Conservation (phyloP, 2,329 filamentous ascomycete genomes). For the Aspergillus amoenus region DNA sequence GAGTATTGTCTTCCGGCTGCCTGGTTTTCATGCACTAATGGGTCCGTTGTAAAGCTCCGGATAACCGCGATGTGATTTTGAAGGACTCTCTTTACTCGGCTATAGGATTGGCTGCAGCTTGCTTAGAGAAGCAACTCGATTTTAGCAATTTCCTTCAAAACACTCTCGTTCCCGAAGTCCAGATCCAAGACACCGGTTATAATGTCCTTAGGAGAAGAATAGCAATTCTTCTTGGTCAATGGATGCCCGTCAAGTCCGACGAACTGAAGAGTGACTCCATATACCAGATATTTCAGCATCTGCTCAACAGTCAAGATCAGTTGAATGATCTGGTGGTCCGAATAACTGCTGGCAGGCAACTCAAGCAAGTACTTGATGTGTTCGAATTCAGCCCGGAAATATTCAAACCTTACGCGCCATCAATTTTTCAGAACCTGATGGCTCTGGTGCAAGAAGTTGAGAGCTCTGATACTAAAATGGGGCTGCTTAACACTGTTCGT, state of each 20-base stretch:
- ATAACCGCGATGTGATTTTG: conserved; percentile 69
- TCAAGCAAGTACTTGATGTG: conserved; percentile 78
- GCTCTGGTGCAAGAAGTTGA: conserved; percentile 76
- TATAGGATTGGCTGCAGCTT: conserved; percentile 78
- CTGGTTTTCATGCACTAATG: conserved; percentile 17
- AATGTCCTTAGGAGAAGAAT: conserved; percentile 85
- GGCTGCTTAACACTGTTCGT: conserved; percentile 81
- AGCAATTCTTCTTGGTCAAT: conserved; percentile 84
- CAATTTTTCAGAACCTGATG: conserved; percentile 72
- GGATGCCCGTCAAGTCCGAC: conserved; percentile 77
- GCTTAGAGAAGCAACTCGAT: conserved; percentile 72
- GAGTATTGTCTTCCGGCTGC: conserved; percentile 32
- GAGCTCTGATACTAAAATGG: conserved; percentile 84
- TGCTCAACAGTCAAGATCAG: conserved; percentile 73
- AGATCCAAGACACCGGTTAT: conserved; percentile 65
- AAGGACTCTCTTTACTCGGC: conserved; percentile 96
- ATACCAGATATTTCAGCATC: conserved; percentile 85
- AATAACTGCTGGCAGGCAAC: conserved; percentile 82
- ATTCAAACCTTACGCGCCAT: conserved; percentile 75
- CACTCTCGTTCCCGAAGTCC: conserved; percentile 76
- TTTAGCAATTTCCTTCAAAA: conserved; percentile 77
- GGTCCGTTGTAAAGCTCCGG: conserved; percentile 41
- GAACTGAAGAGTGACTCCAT: conserved; percentile 68
- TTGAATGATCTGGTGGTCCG: conserved; percentile 89
- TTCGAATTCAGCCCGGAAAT: conserved; percentile 73